Conservation (phyloP, 2,329 filamentous ascomycete species). For the Colletotrichum sp. region DNA sequence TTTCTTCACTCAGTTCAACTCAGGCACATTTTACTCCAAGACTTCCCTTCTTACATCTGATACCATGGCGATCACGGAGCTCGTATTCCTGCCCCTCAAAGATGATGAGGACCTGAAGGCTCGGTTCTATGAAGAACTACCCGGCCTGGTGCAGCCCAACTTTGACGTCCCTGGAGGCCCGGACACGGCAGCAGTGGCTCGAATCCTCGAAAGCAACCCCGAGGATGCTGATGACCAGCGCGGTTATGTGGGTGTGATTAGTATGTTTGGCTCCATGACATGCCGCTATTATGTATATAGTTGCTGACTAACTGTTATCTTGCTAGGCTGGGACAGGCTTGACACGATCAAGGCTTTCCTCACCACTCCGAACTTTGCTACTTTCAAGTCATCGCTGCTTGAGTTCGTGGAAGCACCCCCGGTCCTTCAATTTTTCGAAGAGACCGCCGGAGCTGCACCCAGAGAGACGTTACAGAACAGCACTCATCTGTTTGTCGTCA, state of each 20-base stretch:
- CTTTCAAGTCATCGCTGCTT: not conserved
- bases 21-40: not conserved
- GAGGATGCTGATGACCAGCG: not conserved
- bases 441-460: not conserved
- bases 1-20: not conserved
- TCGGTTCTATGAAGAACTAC: not conserved
- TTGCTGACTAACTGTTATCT: not conserved
- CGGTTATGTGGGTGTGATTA: not conserved
- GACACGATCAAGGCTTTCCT: not conserved
- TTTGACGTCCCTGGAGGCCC: not conserved
- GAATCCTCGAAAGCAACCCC: not conserved
- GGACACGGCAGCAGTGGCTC: not conserved
- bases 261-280: not conserved
- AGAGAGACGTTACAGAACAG: not conserved
- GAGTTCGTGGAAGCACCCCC: not conserved
- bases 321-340: not conserved
- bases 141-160: not conserved
- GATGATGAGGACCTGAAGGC: not conserved
- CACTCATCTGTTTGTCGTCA: constrained; percentile 4
- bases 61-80: not conserved
- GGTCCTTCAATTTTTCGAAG: not conserved
- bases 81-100: not conserved
- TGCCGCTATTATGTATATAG: not conserved
- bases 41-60: too few species aligned
- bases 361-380: not conserved